phyloP scores from a whole-genome alignment of 2,329 filamentous ascomycete genomes.

The Gaeumannomyces tritici region DNA sequence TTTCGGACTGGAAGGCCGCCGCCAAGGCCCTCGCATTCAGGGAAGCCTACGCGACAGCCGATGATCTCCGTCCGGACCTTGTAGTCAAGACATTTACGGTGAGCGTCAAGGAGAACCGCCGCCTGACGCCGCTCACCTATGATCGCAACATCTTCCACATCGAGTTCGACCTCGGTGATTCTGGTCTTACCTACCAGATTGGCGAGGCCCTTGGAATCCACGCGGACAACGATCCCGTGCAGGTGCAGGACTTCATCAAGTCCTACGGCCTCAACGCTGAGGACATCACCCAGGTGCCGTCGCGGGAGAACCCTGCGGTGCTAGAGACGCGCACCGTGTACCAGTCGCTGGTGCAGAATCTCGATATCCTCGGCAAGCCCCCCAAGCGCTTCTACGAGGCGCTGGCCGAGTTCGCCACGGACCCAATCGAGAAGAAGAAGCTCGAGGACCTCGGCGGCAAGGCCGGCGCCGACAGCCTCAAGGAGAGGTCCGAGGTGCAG shows the following conservation, averaged over 20 bases:
- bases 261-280: conserved; percentile 78
- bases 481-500: conserved; percentile 83
- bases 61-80: conserved; percentile 73
- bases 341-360: conserved; percentile 82
- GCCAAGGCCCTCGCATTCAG: conserved; percentile 89
- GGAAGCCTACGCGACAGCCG: conserved; percentile 75
- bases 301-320: conserved; percentile 63
- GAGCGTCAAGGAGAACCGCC: conserved; percentile 88
- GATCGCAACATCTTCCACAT: conserved; percentile 99
- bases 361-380: conserved; percentile 94
- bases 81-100: conserved; percentile 79
- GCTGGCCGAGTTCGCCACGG: conserved; percentile 74
- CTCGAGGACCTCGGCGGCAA: conserved; percentile 67
- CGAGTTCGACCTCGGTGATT: conserved; percentile 89
- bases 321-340: conserved; percentile 86
- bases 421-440: conserved; percentile 73
- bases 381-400: conserved; percentile 97
- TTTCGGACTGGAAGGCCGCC: conserved; percentile 71
- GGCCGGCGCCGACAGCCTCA: conserved; percentile 82
- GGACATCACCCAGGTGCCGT: conserved; percentile 83
- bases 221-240: conserved; percentile 75
- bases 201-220: conserved; percentile 96
- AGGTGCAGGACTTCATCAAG: conserved; percentile 78
- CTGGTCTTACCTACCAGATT: conserved; percentile 91
- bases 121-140: conserved; percentile 78